Base-by-base conservation (phyloP, 2,329 filamentous ascomycete species). In the Pseudocercospora pini-densiflorae region DNA sequence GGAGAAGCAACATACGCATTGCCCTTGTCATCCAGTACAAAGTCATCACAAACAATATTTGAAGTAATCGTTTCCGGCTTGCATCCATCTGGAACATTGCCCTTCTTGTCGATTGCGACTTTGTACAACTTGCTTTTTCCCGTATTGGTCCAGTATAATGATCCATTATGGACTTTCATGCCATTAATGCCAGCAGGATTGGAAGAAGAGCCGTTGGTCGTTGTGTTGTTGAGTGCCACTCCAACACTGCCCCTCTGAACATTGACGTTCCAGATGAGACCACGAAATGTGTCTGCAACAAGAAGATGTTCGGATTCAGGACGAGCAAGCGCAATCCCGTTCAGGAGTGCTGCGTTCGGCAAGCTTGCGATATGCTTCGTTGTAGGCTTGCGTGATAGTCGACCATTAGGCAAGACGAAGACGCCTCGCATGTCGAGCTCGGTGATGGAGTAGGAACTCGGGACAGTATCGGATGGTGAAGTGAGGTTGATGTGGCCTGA, bases 191-290 rank as follows among this genome's bases (percentile, higher is more conserved):
- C 63, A 7, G 59, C 40, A n/a, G 57, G 55, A 7, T n/a, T 57
- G 8, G 59, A 36, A 27, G 43, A 6, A 10, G 59, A 51, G 49
- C 63, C 63, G 51, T 62, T 58, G 23, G 63, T 65, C 27, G 49
- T 57, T 14, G 21, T 62, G n/a, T 65, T 59, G 53, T 65, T 65
- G 23, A 65, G 24, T 23, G 63, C 49, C 12, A 62, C 27, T 9
- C 51, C 59, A 14, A 62, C n/a, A 19, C 49, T 51, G n/a, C 63
- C 63, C 8, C 14, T 58, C 49, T 40, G 31, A 10, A 65, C 47
- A 16, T 62, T 62, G 16, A 65, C 57, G 59, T 65, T 65, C 63
- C 63, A 65, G 40, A 65, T 62, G 31, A 65, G 49, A 6, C 63
- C 63, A 33, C 49, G 59, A n/a, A 65, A 65, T 19, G 63, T 62